Base-by-base conservation (phyloP, 2,329 filamentous ascomycete genomes). In the Fusarium veterinarium region DNA sequence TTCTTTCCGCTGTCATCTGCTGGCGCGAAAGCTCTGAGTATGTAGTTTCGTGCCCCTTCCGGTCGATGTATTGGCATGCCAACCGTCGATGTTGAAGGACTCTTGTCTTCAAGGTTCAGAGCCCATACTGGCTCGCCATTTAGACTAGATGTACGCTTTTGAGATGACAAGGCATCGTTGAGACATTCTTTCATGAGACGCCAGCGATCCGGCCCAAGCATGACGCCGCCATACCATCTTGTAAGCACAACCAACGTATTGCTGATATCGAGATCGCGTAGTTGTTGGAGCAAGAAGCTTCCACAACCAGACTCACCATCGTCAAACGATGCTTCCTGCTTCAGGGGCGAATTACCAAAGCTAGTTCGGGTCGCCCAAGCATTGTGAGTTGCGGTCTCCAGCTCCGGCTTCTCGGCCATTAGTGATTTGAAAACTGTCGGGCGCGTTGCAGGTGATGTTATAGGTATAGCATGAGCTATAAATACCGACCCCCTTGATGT, bases 31-130 rank as follows among this genome's bases (percentile, higher is more conserved):
- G 87, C 88, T 73, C 84, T 88, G 23, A 89, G 78, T 37, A 90
- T 83, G 75, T 90, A 91, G 53, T 84, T 83, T 58, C 86, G 83
- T 16, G 94, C 93, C 9, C 87, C 87, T 76, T 95, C 91, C 2
- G 95, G 91, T 23, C 89, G 89, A 76, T 95, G 91, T 30, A 95
- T 92, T 3, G 93, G 91, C 81, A 96, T 89, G 4, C 89, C 87
- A 20, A 81, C 79, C 33, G 81, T 81, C 8, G 82, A 80, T 49
- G 80, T 81, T 7, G 76, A 69, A n/a, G 81, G 79, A 56, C 81
- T 84, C 80, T 85, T 84, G 10, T 85, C 85, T 67, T 90, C 87
- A 1, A 87, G 77, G 72, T 91, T 89, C 19, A 91, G 79, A 0
- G 87, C 90, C 90, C 90, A 91, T 4, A 91, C 80, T 6, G 90